Percentiles rank a stretch among this genome's conserved stretches.
Conservation (phyloP, 140 eudicot genomes). For the Bidens hawaiensis region DNA sequence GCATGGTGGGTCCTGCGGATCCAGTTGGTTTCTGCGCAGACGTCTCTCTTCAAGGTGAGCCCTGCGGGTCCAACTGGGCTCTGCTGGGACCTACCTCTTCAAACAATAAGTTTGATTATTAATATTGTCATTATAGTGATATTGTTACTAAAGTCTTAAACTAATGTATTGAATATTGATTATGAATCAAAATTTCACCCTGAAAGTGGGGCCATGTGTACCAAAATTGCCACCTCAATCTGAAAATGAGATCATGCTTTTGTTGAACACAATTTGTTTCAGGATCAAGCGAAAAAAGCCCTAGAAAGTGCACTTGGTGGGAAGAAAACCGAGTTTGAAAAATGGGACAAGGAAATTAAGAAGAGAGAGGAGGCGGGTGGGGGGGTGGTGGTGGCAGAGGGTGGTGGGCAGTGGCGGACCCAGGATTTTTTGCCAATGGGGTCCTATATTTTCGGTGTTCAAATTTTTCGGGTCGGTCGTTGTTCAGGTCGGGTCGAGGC, state of each 20-base stretch:
- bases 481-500: too few relatives aligned
- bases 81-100: too few relatives aligned
- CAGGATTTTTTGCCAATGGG: too few relatives aligned
- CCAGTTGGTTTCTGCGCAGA: too few relatives aligned
- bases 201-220: neutral
- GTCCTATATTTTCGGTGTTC: too few relatives aligned
- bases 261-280: slow-evolving; percentile 19
- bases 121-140: neutral
- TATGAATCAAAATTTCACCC: neutral
- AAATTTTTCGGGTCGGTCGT: too few relatives aligned
- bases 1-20: too few relatives aligned
- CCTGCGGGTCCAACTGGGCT: too few relatives aligned
- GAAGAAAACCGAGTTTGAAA: slow-evolving; percentile 73
- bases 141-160: neutral
- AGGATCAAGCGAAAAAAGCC: slow-evolving; percentile 88
- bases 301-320: slow-evolving; percentile 91
- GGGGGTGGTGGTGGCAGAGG: slow-evolving; percentile 73
- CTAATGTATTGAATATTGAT: neutral
- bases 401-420: too few relatives aligned
- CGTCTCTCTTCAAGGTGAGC: too few relatives aligned
- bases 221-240: neutral
- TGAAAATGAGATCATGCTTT: neutral
- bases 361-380: slow-evolving; percentile 75
- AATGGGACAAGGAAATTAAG: slow-evolving; percentile 87
- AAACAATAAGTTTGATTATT: too few relatives aligned